Percentiles rank a stretch among this genome's conserved stretches.
These are phyloP conservation scores for Trichophyton simii DNA, from an alignment of 2,329 filamentous ascomycete genomes.

Conservation along the genomic window DNA sequence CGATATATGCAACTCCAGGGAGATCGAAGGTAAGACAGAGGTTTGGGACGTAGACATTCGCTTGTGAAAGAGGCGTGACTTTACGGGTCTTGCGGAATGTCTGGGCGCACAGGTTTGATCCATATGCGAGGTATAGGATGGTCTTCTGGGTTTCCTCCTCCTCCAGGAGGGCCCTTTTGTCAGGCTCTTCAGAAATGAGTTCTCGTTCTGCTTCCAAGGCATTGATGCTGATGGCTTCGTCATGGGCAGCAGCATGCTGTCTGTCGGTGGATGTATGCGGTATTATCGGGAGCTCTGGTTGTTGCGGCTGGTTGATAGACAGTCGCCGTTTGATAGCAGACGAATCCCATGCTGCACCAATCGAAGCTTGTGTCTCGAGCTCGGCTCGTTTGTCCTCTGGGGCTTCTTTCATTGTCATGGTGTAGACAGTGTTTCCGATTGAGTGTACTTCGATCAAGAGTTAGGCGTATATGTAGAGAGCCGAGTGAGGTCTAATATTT, in stretches of 20 bases:
- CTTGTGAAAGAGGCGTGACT: slow-evolving; percentile 66
- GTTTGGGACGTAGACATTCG: slow-evolving; percentile 70
- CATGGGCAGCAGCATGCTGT: slow-evolving; percentile 16
- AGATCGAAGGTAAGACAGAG: slow-evolving; percentile 74
- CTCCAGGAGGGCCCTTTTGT: slow-evolving; percentile 5
- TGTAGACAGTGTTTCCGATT: not conserved
- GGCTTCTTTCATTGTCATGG: not conserved
- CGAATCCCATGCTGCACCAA: slow-evolving; percentile 1
- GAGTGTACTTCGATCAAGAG: not conserved
- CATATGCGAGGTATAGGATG: slow-evolving; percentile 75
- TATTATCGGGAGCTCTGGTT: slow-evolving; percentile 3
- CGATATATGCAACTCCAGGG: slow-evolving; percentile 69
- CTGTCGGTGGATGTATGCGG: slow-evolving; percentile 15
- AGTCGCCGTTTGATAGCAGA: not conserved
- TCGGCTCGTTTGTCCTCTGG: not conserved
- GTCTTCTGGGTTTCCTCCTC: slow-evolving; percentile 30
- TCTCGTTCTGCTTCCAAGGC: slow-evolving; percentile 5
- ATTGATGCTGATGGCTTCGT: slow-evolving; percentile 18
- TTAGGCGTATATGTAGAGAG: not conserved
- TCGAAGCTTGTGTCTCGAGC: slow-evolving; percentile 4
- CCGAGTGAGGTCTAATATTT: not conserved
- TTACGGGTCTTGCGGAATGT: slow-evolving; percentile 68
- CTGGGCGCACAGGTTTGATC: slow-evolving; percentile 70
- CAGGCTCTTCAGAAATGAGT: slow-evolving; percentile 15
- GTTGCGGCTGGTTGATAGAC: not conserved